These are phyloP conservation scores for Microbotryum intermedium DNA, from an alignment of 1,284 basidiomycete species.

Conservation along the genomic window DNA sequence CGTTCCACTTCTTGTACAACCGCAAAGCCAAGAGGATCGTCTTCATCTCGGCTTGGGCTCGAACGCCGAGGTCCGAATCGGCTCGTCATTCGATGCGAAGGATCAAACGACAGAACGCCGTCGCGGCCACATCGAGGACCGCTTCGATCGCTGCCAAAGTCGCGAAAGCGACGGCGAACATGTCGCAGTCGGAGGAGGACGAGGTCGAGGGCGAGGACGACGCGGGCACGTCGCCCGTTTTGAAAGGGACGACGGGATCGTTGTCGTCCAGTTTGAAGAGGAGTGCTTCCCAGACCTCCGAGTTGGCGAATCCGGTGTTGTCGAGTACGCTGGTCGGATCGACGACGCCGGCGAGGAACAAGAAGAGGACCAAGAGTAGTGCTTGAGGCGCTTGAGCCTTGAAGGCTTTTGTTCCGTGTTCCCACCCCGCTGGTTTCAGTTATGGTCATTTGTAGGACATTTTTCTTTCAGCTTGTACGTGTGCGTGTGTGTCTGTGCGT, in stretches of 20 bases:
- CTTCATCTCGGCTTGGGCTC: conserved; percentile 90
- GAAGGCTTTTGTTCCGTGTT: background rate
- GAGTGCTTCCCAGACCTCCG: background rate
- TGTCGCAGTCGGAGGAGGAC: background rate
- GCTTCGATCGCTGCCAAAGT: too few relatives aligned
- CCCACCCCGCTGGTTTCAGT: too few relatives aligned
- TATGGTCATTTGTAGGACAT: background rate
- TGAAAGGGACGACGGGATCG: conserved; percentile 2
- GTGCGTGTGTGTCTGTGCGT: background rate
- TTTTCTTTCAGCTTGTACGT: background rate
- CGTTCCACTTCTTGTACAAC: conserved; percentile 96
- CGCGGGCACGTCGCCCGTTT: conserved; percentile 14
- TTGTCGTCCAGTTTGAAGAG: background rate
- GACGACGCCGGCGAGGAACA: background rate
- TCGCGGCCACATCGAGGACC: too few relatives aligned
- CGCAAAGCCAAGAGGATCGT: conserved; percentile 81
- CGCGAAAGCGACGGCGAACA: background rate
- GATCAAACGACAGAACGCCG: too few relatives aligned
- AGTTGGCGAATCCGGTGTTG: too few relatives aligned
- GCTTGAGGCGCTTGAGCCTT: background rate
- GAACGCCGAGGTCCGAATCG: conserved; percentile 39
- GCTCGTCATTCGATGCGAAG: background rate
- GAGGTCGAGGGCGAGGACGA: conserved; percentile 9
- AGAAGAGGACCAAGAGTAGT: conserved; percentile 20
- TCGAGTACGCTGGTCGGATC: background rate